phyloP scores from a whole-genome alignment of 2,329 filamentous ascomycete genomes.

The Raffaelea deltoideospora region DNA sequence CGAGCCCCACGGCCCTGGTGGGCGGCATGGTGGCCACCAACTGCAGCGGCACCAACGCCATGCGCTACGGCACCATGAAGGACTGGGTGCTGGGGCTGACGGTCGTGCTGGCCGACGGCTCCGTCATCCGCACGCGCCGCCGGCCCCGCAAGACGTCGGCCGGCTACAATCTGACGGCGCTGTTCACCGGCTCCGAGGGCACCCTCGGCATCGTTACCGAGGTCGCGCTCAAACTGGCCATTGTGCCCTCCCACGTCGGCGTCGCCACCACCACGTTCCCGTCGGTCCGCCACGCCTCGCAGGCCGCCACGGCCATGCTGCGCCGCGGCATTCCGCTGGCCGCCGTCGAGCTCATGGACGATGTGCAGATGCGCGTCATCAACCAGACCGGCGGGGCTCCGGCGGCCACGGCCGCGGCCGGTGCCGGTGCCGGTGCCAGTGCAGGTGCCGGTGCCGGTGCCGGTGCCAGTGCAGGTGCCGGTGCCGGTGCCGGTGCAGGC shows the following conservation, averaged over 20 bases:
- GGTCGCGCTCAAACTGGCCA: slow-evolving; percentile 43
- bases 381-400: background rate
- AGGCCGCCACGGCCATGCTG: slow-evolving; percentile 48
- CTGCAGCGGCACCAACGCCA: slow-evolving; percentile 45
- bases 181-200: slow-evolving; percentile 58
- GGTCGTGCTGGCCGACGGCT: slow-evolving; percentile 46
- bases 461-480: too few species aligned
- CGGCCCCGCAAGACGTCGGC: slow-evolving; percentile 55
- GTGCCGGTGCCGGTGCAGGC: too few species aligned
- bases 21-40: slow-evolving; percentile 62
- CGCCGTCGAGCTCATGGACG: slow-evolving; percentile 2
- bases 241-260: slow-evolving; percentile 45
- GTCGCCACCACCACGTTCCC: slow-evolving; percentile 50
- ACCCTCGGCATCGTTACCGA: slow-evolving; percentile 35
- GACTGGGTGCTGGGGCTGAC: slow-evolving; percentile 55
- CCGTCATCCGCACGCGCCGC: slow-evolving; percentile 37
- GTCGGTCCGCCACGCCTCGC: slow-evolving; percentile 44
- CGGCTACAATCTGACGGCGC: slow-evolving; percentile 54
- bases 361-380: background rate
- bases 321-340: slow-evolving; percentile 14
- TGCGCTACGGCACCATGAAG: slow-evolving; percentile 60
- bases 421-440: too few species aligned
- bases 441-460: too few species aligned
- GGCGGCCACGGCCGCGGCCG: background rate
- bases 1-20: slow-evolving; percentile 71